These are phyloP conservation scores for Stephanodiscus triporus DNA, from an alignment of 108 stramenopile species.

Conservation along the genomic window DNA sequence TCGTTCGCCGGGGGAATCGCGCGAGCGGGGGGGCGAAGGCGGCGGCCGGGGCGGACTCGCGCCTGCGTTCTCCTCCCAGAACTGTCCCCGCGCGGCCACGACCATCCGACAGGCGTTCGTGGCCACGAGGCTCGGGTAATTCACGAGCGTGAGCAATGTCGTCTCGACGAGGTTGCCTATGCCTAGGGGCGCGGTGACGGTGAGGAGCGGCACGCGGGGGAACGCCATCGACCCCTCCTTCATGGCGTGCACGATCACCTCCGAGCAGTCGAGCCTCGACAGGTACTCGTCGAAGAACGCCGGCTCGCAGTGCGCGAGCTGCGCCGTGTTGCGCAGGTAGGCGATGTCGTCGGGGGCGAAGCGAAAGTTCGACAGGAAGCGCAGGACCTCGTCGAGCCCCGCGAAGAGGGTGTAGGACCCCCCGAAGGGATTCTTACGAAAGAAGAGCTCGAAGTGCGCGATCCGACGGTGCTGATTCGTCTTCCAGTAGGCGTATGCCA, in stretches of 20 bases:
- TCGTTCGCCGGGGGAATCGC: no score
- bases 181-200: slow-evolving; percentile 88
- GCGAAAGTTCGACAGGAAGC: slow-evolving; percentile 67
- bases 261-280: slow-evolving; percentile 67
- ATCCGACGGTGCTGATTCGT: slow-evolving; percentile 76
- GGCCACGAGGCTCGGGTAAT: slow-evolving; percentile 91
- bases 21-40: not conserved
- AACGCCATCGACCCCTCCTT: slow-evolving; percentile 90
- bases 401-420: slow-evolving; percentile 95
- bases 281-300: slow-evolving; percentile 91
- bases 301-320: slow-evolving; percentile 68
- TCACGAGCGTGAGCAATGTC: slow-evolving; percentile 93
- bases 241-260: slow-evolving; percentile 77
- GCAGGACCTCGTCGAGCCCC: slow-evolving; percentile 91
- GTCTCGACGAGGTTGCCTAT: slow-evolving; percentile 96
- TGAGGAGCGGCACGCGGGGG: slow-evolving; percentile 82
- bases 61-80: slow-evolving; percentile 49
- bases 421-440: slow-evolving; percentile 96
- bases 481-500: slow-evolving; percentile 98
- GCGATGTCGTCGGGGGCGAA: slow-evolving; percentile 83
- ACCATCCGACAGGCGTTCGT: slow-evolving; percentile 98
- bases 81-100: slow-evolving; percentile 81
- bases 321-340: slow-evolving; percentile 77
- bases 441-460: slow-evolving; percentile 94
- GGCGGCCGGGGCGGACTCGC: slow-evolving; percentile 18